phyloP scores from a whole-genome alignment of 75 land plant genomes.

The Cunninghamia lanceolata region DNA sequence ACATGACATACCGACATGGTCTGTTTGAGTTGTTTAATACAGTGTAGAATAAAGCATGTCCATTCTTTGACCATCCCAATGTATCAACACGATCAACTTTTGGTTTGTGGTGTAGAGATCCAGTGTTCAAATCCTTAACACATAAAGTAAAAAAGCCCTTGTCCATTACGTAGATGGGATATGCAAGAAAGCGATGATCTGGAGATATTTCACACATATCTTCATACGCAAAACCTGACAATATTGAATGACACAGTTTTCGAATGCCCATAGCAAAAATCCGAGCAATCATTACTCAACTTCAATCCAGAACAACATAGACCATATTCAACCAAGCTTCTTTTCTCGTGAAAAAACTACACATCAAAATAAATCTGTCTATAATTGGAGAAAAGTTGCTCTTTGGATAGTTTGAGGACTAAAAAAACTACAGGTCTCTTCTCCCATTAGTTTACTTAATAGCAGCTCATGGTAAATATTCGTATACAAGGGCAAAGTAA shows the following conservation, averaged over 20 bases:
- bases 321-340: not conserved
- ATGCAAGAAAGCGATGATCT: constrained; percentile 81
- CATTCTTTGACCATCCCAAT: constrained; percentile 84
- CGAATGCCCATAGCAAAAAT: not conserved
- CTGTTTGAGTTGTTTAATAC: constrained; percentile 52
- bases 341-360: not conserved
- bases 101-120: constrained; percentile 49
- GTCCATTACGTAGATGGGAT: constrained; percentile 79
- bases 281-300: not conserved
- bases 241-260: not conserved
- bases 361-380: not conserved
- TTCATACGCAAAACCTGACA: constrained; percentile 77
- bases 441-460: not conserved
- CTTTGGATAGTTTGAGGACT: not conserved
- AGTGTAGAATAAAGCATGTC: constrained; percentile 61
- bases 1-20: constrained; percentile 58
- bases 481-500: not conserved
- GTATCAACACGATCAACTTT: constrained; percentile 64
- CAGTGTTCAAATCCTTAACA: constrained; percentile 71
- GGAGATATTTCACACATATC: constrained; percentile 84
- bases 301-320: not conserved
- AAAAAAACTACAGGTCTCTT: not conserved
- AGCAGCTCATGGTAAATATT: not conserved
- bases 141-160: constrained; percentile 61
- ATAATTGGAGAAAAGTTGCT: not conserved